Evolutionary conservation across 202 grass and related monocot genomes (phyloP), one percentile per base, ranked within the genome.

Genomic region (Zizania palustris): DNA sequence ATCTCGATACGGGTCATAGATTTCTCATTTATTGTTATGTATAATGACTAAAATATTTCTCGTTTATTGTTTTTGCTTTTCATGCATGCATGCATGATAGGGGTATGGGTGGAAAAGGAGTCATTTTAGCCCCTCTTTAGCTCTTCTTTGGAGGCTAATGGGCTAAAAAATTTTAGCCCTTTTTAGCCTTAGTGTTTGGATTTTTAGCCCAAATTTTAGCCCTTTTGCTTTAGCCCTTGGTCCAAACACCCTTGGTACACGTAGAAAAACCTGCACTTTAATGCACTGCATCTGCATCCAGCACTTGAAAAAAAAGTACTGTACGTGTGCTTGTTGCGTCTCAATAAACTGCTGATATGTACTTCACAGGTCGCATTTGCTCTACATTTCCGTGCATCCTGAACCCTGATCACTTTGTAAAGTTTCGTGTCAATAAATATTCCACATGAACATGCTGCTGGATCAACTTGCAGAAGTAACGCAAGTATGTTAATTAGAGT

Each of bases 211-310:
- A 80, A 50, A 7, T 15, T 72, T 71, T 15, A 99, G 85, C 78
- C 67, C 74, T 95, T 82, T 85, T 66, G 50, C 89, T 73, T 95
- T 83, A 90, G 67, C 35, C 16, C 1, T 58, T 12, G 16, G 48
- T 16, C 9, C 37, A n/a, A n/a, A n/a, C n/a, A n/a, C n/a, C n/a
- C n/a, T n/a, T n/a, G 12, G 11, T 69, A 22, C 6, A 20, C 71
- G 35, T 16, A 58, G 40, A 70, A n/a, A 63, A 19, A 58, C 6
- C 28, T 13, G 48, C 66, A 49, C 35, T 36, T 46, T 41, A 53
- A 3, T 57, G 54, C 59, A 82, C 9, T 18, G 42, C 4, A n/a
- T 28, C 28, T 63, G 50, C 20, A 50, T 67, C 57, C 18, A 28
- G 71, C 35, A 43, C 35, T 62, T 6, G 64, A 73, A 74, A 35